Percentiles rank a stretch among this genome's conserved stretches.
Evolutionary conservation across 495 filamentous ascomycete genomes (phyloP).

Genomic region (Astrothelium subdiscretum): DNA sequence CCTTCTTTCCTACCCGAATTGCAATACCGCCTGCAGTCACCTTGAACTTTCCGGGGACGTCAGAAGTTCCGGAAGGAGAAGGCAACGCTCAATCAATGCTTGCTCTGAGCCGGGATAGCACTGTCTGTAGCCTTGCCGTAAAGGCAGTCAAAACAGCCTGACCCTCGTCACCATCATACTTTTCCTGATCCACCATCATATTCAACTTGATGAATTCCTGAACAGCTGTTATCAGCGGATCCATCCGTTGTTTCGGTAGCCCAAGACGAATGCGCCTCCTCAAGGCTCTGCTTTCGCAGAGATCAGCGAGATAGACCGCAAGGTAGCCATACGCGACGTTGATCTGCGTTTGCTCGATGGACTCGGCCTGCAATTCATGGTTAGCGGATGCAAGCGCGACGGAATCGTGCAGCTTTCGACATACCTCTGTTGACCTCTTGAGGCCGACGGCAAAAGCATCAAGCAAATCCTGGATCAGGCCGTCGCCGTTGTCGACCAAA

Average conservation of each 20-base stretch:
- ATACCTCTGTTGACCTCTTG: neutral
- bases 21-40: too few relatives aligned
- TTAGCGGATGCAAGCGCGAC: neutral
- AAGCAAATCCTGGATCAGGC: neutral
- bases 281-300: conserved; percentile 51
- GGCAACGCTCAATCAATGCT: conserved; percentile 3
- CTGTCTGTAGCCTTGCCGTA: conserved; percentile 45
- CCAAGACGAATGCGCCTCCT: conserved; percentile 37
- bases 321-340: conserved; percentile 90
- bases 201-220: conserved; percentile 77
- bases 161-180: conserved; percentile 34
- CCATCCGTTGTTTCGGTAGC: conserved; percentile 49
- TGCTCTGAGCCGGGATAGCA: conserved; percentile 35
- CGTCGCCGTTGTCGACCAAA: neutral
- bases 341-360: conserved; percentile 53
- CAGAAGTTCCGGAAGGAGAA: neutral
- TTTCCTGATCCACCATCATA: conserved; percentile 53
- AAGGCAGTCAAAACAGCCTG: conserved; percentile 40
- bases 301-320: conserved; percentile 67
- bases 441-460: neutral
- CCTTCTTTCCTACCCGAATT: too few relatives aligned
- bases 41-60: neutral
- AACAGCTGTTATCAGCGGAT: conserved; percentile 59
- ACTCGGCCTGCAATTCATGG: conserved; percentile 10
- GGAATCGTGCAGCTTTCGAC: neutral